phyloP scores from a whole-genome alignment of 345 rosid genomes.

The Jatropha curcas region DNA sequence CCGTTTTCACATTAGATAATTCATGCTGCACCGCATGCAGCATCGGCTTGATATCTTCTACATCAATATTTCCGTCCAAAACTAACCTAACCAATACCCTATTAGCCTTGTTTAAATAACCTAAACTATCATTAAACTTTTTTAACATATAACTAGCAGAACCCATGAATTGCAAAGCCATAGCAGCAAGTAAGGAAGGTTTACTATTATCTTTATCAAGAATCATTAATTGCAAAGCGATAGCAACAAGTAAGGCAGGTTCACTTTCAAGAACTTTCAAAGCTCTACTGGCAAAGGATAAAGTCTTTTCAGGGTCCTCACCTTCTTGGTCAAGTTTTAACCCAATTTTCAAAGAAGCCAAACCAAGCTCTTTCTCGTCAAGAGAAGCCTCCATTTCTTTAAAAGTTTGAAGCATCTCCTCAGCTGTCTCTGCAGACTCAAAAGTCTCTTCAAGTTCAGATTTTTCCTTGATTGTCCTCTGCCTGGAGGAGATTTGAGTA shows the following conservation, averaged over 20 bases:
- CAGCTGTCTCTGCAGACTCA: constrained; percentile 74
- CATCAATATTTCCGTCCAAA: constrained; percentile 41
- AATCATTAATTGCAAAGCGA: no score
- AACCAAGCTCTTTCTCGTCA: constrained; percentile 69
- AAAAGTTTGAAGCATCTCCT: constrained; percentile 71
- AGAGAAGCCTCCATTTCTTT: constrained; percentile 70
- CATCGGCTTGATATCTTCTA: constrained; percentile 66
- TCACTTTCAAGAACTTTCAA: constrained; percentile 58
- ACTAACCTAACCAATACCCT: constrained; percentile 60
- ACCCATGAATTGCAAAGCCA: constrained; percentile 80
- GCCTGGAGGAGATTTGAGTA: constrained; percentile 50
- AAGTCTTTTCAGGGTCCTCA: constrained; percentile 66
- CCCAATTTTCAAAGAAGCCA: constrained; percentile 76
- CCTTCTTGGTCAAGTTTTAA: constrained; percentile 87
- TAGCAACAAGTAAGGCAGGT: no score
- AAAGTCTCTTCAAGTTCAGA: constrained; percentile 78
- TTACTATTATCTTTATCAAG: constrained; percentile 43
- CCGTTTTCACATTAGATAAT: constrained; percentile 80
- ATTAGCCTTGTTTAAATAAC: constrained; percentile 75
- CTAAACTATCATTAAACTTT: constrained; percentile 78
- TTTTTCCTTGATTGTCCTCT: constrained; percentile 55
- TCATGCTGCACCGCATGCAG: constrained; percentile 74
- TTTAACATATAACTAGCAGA: constrained; percentile 63
- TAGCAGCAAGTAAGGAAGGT: constrained; percentile 60
- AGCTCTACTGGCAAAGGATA: constrained; percentile 69